Conservation (phyloP, 2,329 filamentous ascomycete species). For the Fusarium temperatum region DNA sequence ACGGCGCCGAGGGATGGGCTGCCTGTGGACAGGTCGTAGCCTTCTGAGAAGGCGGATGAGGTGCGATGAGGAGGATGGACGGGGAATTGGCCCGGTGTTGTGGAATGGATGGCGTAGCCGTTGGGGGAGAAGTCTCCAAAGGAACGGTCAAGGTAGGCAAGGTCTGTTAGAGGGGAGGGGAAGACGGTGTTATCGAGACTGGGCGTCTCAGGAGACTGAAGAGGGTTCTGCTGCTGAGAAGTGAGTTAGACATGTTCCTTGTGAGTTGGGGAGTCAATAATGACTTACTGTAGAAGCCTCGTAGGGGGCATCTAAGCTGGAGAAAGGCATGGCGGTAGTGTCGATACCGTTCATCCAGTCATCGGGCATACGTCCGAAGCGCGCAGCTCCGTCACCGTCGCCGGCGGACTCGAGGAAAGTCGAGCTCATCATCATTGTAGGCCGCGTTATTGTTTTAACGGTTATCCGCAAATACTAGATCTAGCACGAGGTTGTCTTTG, state of each 20-base stretch:
- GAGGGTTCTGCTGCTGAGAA: constrained; percentile 22
- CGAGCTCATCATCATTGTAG: constrained; percentile 40
- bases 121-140: constrained; percentile 37
- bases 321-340: constrained; percentile 32
- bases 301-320: constrained; percentile 27
- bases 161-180: constrained; percentile 35
- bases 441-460: constrained; percentile 20
- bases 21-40: constrained; percentile 30
- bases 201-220: constrained; percentile 37
- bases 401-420: constrained; percentile 33
- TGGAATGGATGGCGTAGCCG: constrained; percentile 24
- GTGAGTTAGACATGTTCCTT: background rate
- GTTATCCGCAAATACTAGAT: constrained; percentile 39
- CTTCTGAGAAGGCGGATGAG: constrained; percentile 29
- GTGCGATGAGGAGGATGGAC: constrained; percentile 26
- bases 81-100: constrained; percentile 33
- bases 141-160: constrained; percentile 36
- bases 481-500: constrained; percentile 35
- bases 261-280: background rate
- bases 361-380: constrained; percentile 19
- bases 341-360: constrained; percentile 37
- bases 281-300: constrained; percentile 37
- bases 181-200: constrained; percentile 40
- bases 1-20: constrained; percentile 27
- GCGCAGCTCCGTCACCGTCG: constrained; percentile 23